phyloP scores from a whole-genome alignment of 1,284 basidiomycete species.

The Trametes versicolor region DNA sequence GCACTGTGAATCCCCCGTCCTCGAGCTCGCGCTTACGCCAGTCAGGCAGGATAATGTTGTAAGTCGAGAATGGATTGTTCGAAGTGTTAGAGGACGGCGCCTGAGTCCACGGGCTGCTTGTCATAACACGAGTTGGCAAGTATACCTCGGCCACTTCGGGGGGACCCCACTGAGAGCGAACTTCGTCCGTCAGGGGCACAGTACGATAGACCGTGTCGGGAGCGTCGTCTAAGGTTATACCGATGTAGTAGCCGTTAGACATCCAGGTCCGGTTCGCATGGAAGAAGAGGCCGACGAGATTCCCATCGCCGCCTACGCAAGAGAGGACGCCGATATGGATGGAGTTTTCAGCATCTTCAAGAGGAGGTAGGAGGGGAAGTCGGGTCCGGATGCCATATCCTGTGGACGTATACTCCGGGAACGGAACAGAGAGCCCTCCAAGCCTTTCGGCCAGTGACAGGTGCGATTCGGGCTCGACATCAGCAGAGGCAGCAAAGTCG shows the following conservation, averaged over 20 bases:
- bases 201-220: constrained; percentile 1
- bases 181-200: background rate
- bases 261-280: constrained; percentile 5
- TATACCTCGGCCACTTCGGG: constrained; percentile 8
- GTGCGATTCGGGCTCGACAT: constrained; percentile 2
- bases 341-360: background rate
- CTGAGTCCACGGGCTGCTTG: background rate
- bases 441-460: background rate
- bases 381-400: constrained; percentile 2
- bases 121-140: background rate
- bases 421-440: background rate
- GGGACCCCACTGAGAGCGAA: background rate
- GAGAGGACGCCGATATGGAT: constrained; percentile 6
- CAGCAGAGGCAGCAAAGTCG: constrained; percentile 1
- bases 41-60: constrained; percentile 1
- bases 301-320: background rate
- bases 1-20: background rate
- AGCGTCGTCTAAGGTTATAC: background rate
- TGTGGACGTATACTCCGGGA: constrained; percentile 6
- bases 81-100: too few species aligned
- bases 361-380: background rate
- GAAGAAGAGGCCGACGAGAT: constrained; percentile 5
- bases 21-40: constrained; percentile 4
- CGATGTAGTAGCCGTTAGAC: constrained; percentile 3
- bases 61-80: background rate